Base-by-base conservation (phyloP, 768 basidiomycete species). In the Suillus subaureus region DNA sequence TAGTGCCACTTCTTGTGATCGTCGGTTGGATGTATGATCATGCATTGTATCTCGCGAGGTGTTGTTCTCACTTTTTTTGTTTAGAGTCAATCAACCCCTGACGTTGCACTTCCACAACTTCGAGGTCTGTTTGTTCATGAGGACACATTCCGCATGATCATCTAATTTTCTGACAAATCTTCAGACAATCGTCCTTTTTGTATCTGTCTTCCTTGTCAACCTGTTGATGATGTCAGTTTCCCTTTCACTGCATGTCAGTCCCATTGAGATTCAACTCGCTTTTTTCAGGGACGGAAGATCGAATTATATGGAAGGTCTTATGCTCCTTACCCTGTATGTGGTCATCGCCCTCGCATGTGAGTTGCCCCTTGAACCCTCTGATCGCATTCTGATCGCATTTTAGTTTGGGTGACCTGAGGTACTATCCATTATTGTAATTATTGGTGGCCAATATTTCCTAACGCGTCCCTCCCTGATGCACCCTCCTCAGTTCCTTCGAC, bases 271-370 rank as follows among this genome's bases (percentile, higher is more conserved):
- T 21, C 21, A 21, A 21, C 18, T 43, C 7, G 1, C 8, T 43
- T 43, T 42, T 28, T 55, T 11, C 70, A 86, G 88, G 79, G 91
- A 93, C 68, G 94, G 94, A 56, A 90, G 89, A 72, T 90, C 91
- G 16, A 96, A 96, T 72, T 96, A 94, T 73, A 92, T 97, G 89
- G 94, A 97, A 79, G 96, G 96, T 37, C 74, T 94, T 43, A 91
- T 96, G 92, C 79, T 62, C 49, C 74, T 66, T 52, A 70, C 64
- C 60, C 70, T 79, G 7, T 79, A 80, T 68, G 66, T 79, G 23
- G 77, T 82, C 61, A 80, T 79, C 67, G 78, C 75, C 39, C 68
- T 80, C 55, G 77, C 79, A 39, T 79, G 67, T 76, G 81, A 82
- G 84, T 47, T 37, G 55, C 9, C 13, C 18, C 12, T 35, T 6